Conservation (phyloP, 177 flowering plant species). For the Vitis hybrid region DNA sequence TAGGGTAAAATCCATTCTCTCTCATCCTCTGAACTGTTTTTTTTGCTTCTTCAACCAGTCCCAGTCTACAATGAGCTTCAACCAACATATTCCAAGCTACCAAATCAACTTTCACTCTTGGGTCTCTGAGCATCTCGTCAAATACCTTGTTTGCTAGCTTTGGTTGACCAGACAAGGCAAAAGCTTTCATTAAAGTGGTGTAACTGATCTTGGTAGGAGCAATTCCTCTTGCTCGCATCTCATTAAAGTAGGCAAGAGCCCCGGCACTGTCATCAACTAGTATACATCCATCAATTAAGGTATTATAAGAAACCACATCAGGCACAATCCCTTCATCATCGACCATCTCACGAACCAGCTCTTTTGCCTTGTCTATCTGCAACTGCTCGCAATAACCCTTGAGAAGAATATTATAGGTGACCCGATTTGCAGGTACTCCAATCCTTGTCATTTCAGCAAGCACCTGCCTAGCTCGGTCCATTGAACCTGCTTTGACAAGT, state of each 20-base stretch:
- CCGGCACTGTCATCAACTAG: constrained; percentile 83
- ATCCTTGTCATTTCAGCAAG: constrained; percentile 76
- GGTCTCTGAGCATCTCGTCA: constrained; percentile 83
- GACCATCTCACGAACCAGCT: constrained; percentile 67
- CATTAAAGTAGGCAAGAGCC: constrained; percentile 80
- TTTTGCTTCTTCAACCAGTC: constrained; percentile 80
- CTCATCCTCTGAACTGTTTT: constrained; percentile 58
- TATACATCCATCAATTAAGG: constrained; percentile 84
- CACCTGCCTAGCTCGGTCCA: constrained; percentile 84
- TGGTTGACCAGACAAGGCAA: constrained; percentile 79
- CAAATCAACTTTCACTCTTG: constrained; percentile 76
- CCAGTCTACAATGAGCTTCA: constrained; percentile 77
- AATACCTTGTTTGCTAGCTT: constrained; percentile 82
- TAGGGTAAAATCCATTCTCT: constrained; percentile 70
- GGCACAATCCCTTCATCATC: constrained; percentile 58
- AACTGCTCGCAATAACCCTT: constrained; percentile 88
- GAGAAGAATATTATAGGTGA: constrained; percentile 88
- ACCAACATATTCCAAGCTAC: constrained; percentile 96
- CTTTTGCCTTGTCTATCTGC: constrained; percentile 76
- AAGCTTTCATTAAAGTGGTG: constrained; percentile 96
- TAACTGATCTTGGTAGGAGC: constrained; percentile 91
- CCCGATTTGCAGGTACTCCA: constrained; percentile 76
- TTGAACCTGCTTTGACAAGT: constrained; percentile 69
- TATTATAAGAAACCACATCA: constrained; percentile 94
- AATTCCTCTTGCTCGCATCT: constrained; percentile 81